Evolutionary conservation across 805 yeast species (phyloP).

Genomic region (Monosporozyma yasuniensis): DNA sequence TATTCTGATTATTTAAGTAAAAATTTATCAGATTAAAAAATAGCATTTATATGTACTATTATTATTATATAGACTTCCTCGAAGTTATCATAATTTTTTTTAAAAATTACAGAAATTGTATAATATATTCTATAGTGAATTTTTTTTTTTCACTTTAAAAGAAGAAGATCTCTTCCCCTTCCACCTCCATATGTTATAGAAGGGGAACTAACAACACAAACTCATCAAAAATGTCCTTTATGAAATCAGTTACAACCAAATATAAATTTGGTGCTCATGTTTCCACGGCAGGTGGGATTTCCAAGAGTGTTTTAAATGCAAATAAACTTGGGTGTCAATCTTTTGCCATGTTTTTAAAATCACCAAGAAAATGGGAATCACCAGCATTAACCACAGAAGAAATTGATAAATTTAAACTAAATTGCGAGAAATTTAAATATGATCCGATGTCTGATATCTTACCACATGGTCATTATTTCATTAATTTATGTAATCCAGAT

Average conservation of each 20-base stretch:
- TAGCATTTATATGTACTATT: background rate
- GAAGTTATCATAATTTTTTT: no score
- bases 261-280: conserved; percentile 86
- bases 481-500: conserved; percentile 89
- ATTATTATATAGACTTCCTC: background rate
- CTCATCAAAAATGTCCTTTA: conserved; percentile 26
- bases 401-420: conserved; percentile 50
- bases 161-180: background rate
- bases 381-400: conserved; percentile 66
- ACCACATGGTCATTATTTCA: conserved; percentile 93
- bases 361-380: conserved; percentile 86
- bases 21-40: conserved; percentile 36
- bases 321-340: conserved; percentile 52
- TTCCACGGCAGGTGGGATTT: conserved; percentile 69
- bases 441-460: conserved; percentile 70
- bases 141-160: no score
- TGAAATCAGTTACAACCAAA: conserved; percentile 36
- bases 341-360: conserved; percentile 84
- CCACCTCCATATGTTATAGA: background rate
- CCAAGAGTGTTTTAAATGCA: conserved; percentile 57
- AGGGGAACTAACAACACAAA: background rate
- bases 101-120: no score
- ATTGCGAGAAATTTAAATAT: conserved; percentile 56
- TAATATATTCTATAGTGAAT: background rate
- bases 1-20: conserved; percentile 72